These are phyloP conservation scores for Naegleria lovaniensis DNA, from an alignment of 208 protist species.

Conservation along the genomic window DNA sequence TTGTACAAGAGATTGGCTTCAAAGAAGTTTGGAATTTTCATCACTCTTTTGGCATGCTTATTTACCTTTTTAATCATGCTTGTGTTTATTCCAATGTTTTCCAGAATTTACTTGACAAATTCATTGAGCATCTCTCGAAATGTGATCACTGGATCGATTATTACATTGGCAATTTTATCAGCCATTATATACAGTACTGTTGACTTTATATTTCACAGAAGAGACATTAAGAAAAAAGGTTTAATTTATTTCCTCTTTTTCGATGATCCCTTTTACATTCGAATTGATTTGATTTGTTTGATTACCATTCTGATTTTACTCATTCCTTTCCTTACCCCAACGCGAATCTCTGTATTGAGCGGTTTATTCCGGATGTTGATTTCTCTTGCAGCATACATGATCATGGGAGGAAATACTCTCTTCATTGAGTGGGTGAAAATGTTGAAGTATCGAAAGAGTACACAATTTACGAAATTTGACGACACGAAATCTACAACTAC, in stretches of 20 bases:
- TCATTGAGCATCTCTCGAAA: constrained; percentile 15
- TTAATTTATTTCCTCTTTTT: background rate
- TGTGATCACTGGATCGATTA: constrained; percentile 6
- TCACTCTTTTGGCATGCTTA: background rate
- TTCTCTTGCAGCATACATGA: background rate
- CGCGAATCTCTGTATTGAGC: background rate
- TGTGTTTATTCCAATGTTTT: background rate
- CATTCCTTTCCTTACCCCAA: background rate
- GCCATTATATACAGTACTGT: background rate
- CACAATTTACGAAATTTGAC: too few species aligned
- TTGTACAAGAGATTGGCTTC: background rate
- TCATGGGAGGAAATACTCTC: background rate
- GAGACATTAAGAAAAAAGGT: background rate
- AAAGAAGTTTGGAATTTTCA: background rate
- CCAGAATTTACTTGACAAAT: background rate
- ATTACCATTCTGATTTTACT: background rate
- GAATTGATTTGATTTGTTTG: background rate
- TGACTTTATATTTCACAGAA: background rate
- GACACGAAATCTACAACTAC: too few species aligned
- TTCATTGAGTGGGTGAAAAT: background rate
- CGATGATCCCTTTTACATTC: background rate
- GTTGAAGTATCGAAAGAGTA: too few species aligned
- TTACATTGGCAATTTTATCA: background rate
- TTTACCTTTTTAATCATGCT: background rate
- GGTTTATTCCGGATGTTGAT: background rate